Evolutionary conservation across 1,139 yeast genomes (phyloP), one percentile per base, ranked within the genome.

Genomic region (Candida sp.): DNA sequence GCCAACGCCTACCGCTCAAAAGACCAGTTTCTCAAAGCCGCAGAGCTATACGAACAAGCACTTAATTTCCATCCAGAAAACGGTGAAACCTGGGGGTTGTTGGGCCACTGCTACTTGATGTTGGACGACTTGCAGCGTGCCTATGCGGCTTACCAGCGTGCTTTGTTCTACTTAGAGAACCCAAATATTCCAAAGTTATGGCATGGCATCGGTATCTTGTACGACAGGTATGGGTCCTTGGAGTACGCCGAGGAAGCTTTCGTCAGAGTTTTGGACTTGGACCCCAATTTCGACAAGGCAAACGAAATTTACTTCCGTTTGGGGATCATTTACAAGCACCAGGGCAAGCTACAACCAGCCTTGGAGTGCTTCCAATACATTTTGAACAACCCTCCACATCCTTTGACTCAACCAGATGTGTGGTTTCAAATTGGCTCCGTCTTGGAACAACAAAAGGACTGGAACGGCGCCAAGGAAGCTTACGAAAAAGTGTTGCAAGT

Each of bases 381-480:
- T 58, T 74, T 94, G 59, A 80, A 86, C 51, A 89, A 87, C 68
- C 99, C 99, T 1, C 99, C 99, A 1, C 88, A 90, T 50, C 99
- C 99, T 1, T 77, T 94, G 59, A 93, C 98, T 42, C 97, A 92
- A 66, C 93, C 97, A 45, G 99, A 94, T 67, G 96, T 94, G 50
- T 94, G 98, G 98, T 94, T 94, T 75, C 99, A 94, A 71, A 89
- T 94, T 58, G 99, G 99, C 44, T 89, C 92, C 39, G 98, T 94
- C 1, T 81, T 94, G 63, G 99, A 94, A 68, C 97, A 90, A 65
- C 96, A 90, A 71, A 88, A 92, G 66, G 97, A 93, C 66, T 93
- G 90, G 82, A 83, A 80, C 55, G 90, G 93, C 39, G 98, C 99
- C 6, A 86, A 88, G 62, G 98, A 93, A 57, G 98, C 98, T 9